These are phyloP conservation scores for Pseudocercospora crystallina DNA, from an alignment of 2,329 filamentous ascomycete species.

Conservation along the genomic window DNA sequence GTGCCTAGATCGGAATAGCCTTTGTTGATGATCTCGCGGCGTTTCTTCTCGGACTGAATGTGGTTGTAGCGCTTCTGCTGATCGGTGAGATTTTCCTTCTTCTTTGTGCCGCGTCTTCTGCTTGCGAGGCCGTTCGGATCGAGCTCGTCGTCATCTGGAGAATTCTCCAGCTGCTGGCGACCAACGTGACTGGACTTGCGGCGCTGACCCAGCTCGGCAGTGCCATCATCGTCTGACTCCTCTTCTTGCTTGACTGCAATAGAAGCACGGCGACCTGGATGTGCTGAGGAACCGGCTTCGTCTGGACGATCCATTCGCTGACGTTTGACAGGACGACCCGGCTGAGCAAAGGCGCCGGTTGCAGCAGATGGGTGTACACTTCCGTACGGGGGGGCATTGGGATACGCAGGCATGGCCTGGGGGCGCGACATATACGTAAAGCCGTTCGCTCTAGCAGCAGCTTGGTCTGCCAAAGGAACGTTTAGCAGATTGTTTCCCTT, in stretches of 20 bases:
- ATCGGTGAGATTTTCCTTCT: constrained; percentile 48
- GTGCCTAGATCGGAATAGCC: constrained; percentile 80
- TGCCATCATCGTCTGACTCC: constrained; percentile 6
- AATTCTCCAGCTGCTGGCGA: constrained; percentile 3
- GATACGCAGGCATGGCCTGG: not conserved
- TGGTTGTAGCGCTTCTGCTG: constrained; percentile 73
- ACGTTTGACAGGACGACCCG: too few relatives aligned
- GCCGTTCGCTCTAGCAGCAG: constrained; percentile 3
- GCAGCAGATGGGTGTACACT: not conserved
- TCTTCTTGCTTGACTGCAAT: constrained; percentile 11
- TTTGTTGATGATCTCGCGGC: constrained; percentile 72
- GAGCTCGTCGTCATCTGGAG: constrained; percentile 5
- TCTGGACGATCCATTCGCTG: not conserved
- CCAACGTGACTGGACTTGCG: not conserved
- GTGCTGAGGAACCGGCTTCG: constrained; percentile 3
- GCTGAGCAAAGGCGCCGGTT: not conserved
- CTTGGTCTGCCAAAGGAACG: constrained; percentile 6
- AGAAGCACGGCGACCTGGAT: constrained; percentile 1
- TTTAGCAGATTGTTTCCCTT: constrained; percentile 11
- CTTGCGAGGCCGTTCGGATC: not conserved
- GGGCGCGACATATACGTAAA: too few relatives aligned
- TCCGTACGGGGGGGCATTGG: not conserved
- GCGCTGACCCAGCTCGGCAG: not conserved
- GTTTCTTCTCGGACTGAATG: constrained; percentile 67
- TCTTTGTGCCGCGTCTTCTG: constrained; percentile 1